Conservation (phyloP, 2,329 filamentous ascomycete genomes). For the Fusarium piperis region DNA sequence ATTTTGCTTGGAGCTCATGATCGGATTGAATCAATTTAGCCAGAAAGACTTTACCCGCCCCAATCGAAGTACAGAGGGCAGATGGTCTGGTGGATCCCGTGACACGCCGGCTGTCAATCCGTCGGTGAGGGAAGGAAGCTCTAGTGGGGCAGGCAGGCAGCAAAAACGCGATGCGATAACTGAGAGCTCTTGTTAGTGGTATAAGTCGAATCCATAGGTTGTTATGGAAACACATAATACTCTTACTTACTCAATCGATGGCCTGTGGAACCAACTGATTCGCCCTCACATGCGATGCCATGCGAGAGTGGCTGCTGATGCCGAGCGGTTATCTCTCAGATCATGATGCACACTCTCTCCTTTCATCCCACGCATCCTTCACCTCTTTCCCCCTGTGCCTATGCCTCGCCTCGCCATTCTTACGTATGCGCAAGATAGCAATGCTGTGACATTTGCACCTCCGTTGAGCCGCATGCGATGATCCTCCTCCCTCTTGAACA, state of each 20-base stretch:
- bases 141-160: constrained; percentile 8
- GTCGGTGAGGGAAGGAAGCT: constrained; percentile 14
- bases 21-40: constrained; percentile 8
- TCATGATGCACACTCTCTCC: not conserved
- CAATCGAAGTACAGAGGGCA: not conserved
- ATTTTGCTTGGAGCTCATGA: not conserved
- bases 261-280: not conserved
- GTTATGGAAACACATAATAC: not conserved
- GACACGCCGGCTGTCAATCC: constrained; percentile 15
- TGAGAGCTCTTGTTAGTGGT: constrained; percentile 2
- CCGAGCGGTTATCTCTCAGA: constrained; percentile 1
- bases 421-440: not conserved
- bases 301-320: constrained; percentile 7
- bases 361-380: not conserved
- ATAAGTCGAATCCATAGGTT: not conserved
- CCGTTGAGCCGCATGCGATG: not conserved
- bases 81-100: not conserved
- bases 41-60: constrained; percentile 29
- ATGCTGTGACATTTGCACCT: not conserved
- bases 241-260: not conserved
- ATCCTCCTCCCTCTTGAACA: not conserved
- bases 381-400: not conserved
- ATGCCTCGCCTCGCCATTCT: not conserved
- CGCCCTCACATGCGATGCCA: not conserved
- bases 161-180: not conserved